Evolutionary conservation across 1,284 basidiomycete species (phyloP).

Genomic region (Quambalaria eucalypti): DNA sequence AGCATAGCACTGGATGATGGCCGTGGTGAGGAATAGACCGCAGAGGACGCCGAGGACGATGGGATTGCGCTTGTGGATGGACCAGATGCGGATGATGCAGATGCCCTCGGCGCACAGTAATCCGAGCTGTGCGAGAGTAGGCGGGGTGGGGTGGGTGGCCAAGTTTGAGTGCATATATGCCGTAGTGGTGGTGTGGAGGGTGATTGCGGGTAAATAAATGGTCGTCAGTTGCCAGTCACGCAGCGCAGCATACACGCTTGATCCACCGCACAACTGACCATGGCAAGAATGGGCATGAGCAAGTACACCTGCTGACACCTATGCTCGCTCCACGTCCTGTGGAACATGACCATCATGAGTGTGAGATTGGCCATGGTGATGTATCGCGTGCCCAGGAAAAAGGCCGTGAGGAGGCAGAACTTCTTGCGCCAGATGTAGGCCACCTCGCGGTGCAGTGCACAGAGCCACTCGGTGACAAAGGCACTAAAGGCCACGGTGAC

Average conservation of each 20-base stretch:
- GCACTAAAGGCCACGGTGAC: not conserved
- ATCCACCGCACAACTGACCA: too few species aligned
- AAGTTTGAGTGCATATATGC: too few species aligned
- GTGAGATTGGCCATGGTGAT: not conserved
- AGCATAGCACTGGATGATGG: not conserved
- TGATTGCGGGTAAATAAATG: too few species aligned
- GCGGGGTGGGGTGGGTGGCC: too few species aligned
- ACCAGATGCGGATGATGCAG: not conserved
- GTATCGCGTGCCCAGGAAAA: not conserved
- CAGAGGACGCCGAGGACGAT: not conserved
- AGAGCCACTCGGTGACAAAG: not conserved
- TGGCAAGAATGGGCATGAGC: not conserved
- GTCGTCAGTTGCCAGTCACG: too few species aligned
- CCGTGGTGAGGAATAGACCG: not conserved
- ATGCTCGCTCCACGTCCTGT: not conserved
- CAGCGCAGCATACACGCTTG: too few species aligned
- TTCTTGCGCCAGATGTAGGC: not conserved
- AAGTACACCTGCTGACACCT: not conserved
- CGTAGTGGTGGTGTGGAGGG: too few species aligned
- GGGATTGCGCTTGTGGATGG: not conserved
- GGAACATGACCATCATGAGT: not conserved
- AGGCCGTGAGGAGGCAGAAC: not conserved
- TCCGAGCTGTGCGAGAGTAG: not conserved
- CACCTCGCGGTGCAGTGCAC: not conserved
- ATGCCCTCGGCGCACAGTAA: not conserved